Base-by-base conservation (phyloP, 805 yeast species). In the Cyberlindnera euphorbiiphila region DNA sequence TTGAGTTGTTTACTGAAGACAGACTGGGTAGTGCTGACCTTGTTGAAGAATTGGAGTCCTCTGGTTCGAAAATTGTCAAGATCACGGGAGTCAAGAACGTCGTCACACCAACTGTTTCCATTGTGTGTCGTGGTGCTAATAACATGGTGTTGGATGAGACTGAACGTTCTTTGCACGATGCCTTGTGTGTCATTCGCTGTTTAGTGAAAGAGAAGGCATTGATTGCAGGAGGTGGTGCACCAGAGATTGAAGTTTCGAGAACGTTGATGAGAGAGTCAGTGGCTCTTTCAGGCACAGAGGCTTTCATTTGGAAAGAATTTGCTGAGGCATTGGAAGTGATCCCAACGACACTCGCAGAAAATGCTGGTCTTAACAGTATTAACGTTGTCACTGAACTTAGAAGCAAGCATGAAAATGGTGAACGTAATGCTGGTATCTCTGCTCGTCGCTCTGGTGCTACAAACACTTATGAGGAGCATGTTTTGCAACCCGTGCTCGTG, bases 211-310 rank as follows among this genome's bases (percentile, higher is more conserved):
- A 87, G 54, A 85, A 96, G 13, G 79, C 91, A 53, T 85, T 96
- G 57, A 88, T 93, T 65, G 96, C 98, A 11, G 99, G 99, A 53
- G 99, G 98, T 47, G 98, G 98, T 54, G 98, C 98, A 6, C 95
- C 98, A 31, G 98, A 91, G 59, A 81, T 93, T 94, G 73, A 88
- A 53, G 91, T 93, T 95, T 84, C 97, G 9, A 85, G 85, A 64
- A 96, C 97, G 10, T 95, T 93, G 57, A 85, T 82, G 60, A 89
- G 81, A 53, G 81, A 84, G 28, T 96, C 98, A 44, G 91, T 91
- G 66, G 81, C 84, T 53, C 79, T 96, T 5, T 69, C 93, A 35
- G 99, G 98, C 3, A 78, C 93, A 36, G 98, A 91, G 62, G 81
- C 95, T 2, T 55, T 52, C 36, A 47, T 55, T 30, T 55, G 54